These are phyloP conservation scores for Trichoderma citrinoviride DNA, from an alignment of 2,329 filamentous ascomycete genomes.

Conservation along the genomic window DNA sequence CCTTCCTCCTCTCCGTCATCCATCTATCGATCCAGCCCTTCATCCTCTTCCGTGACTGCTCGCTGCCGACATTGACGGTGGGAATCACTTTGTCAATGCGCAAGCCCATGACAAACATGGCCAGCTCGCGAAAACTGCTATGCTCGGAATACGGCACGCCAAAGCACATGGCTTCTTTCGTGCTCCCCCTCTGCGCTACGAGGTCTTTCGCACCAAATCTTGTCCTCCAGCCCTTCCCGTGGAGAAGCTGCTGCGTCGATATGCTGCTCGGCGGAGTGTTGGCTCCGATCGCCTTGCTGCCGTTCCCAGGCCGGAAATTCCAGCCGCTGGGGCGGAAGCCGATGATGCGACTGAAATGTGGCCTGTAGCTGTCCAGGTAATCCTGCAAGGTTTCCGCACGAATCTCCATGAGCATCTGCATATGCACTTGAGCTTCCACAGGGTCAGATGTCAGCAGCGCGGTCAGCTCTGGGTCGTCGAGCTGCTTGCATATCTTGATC, in stretches of 20 bases:
- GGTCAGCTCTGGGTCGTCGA: slow-evolving; percentile 81
- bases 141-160: slow-evolving; percentile 96
- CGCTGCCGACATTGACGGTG: slow-evolving; percentile 78
- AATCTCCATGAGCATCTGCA: slow-evolving; percentile 95
- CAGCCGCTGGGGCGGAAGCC: slow-evolving; percentile 92
- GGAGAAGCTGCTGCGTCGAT: slow-evolving; percentile 51
- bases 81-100: slow-evolving; percentile 87
- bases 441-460: slow-evolving; percentile 77
- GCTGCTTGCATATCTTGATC: slow-evolving; percentile 76
- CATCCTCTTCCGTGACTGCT: slow-evolving; percentile 57
- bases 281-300: slow-evolving; percentile 51
- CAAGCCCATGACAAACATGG: slow-evolving; percentile 86
- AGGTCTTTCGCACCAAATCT: slow-evolving; percentile 71
- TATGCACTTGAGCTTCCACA: slow-evolving; percentile 86
- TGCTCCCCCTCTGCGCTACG: slow-evolving; percentile 78
- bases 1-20: slow-evolving; percentile 56
- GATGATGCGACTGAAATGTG: slow-evolving; percentile 80
- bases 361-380: slow-evolving; percentile 76
- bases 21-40: slow-evolving; percentile 64
- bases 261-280: slow-evolving; percentile 50
- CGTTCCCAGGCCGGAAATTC: slow-evolving; percentile 74
- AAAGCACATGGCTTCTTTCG: slow-evolving; percentile 78
- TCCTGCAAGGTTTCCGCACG: slow-evolving; percentile 86
- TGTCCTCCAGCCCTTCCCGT: slow-evolving; percentile 69
- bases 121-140: slow-evolving; percentile 89